These are phyloP conservation scores for Exophiala mesophila DNA, from an alignment of 2,329 filamentous ascomycete species.

Conservation along the genomic window DNA sequence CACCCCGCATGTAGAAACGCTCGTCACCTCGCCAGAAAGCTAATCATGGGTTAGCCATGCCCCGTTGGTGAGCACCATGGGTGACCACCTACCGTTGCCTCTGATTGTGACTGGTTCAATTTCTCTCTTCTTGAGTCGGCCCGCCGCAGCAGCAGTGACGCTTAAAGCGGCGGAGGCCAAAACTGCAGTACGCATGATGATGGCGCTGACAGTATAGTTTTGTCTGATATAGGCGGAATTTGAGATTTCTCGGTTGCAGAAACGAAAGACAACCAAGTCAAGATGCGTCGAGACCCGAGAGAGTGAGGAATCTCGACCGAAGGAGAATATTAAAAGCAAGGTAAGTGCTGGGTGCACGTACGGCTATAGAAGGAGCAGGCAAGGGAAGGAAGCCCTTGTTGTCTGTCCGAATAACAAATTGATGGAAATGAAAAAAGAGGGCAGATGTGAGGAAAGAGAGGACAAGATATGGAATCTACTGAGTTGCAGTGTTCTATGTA, in stretches of 20 bases:
- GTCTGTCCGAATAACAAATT: conserved; percentile 2
- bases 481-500: no score
- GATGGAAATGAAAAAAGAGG: conserved; percentile 6
- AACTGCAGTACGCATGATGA: conserved; percentile 51
- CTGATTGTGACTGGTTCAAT: conserved; percentile 56
- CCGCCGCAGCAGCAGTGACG: conserved; percentile 44
- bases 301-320: conserved; percentile 6
- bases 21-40: conserved; percentile 60
- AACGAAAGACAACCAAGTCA: no score
- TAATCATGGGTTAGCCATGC: no score
- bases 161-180: conserved; percentile 43
- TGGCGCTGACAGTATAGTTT: neutral
- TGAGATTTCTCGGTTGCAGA: no score
- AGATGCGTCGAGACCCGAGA: conserved; percentile 2
- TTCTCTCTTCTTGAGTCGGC: conserved; percentile 36
- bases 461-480: no score
- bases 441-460: neutral
- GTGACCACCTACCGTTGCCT: conserved; percentile 50
- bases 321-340: conserved; percentile 24
- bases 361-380: conserved; percentile 17
- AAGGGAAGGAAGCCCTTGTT: conserved; percentile 19
- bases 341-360: neutral
- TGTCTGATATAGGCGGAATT: no score
- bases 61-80: no score
- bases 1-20: conserved; percentile 51